Percentiles rank a stretch among this genome's conserved stretches.
Conservation (phyloP, 768 basidiomycete genomes). For the Pleurotus tuoliensis region DNA sequence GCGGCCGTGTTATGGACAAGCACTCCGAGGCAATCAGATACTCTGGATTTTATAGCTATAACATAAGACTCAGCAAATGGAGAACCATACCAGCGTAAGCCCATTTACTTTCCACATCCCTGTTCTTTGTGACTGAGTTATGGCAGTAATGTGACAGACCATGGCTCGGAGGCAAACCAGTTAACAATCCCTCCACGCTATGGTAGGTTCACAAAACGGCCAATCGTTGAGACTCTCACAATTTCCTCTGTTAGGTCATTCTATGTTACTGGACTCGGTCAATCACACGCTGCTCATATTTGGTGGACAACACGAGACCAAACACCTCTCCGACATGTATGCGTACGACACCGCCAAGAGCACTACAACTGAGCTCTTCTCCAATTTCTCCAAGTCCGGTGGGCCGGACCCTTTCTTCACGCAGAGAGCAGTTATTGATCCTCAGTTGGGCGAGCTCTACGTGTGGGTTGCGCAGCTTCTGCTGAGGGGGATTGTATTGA, state of each 20-base stretch:
- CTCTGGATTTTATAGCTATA: conserved; percentile 72
- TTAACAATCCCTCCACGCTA: conserved; percentile 55
- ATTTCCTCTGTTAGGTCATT: conserved; percentile 49
- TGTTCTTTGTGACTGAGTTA: conserved; percentile 8
- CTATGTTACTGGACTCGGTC: conserved; percentile 71
- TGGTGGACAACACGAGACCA: conserved; percentile 67
- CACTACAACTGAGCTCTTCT: conserved; percentile 56
- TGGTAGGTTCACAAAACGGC: conserved; percentile 32
- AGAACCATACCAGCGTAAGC: conserved; percentile 56
- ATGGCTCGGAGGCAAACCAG: conserved; percentile 24
- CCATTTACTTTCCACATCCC: not conserved
- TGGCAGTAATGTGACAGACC: conserved; percentile 20
- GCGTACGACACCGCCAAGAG: conserved; percentile 60
- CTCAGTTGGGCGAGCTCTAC: conserved; percentile 62
- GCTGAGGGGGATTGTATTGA: not conserved
- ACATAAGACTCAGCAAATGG: conserved; percentile 65
- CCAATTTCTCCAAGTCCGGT: conserved; percentile 55
- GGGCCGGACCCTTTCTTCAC: conserved; percentile 74
- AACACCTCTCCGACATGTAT: conserved; percentile 74
- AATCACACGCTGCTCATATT: conserved; percentile 65
- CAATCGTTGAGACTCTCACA: not conserved
- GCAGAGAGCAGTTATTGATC: conserved; percentile 69
- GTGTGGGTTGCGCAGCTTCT: conserved; percentile 42
- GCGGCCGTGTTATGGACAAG: conserved; percentile 68
- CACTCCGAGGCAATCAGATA: conserved; percentile 58